Conservation (phyloP, 176 grass and related monocot species). For the Oryza rufipogon region DNA sequence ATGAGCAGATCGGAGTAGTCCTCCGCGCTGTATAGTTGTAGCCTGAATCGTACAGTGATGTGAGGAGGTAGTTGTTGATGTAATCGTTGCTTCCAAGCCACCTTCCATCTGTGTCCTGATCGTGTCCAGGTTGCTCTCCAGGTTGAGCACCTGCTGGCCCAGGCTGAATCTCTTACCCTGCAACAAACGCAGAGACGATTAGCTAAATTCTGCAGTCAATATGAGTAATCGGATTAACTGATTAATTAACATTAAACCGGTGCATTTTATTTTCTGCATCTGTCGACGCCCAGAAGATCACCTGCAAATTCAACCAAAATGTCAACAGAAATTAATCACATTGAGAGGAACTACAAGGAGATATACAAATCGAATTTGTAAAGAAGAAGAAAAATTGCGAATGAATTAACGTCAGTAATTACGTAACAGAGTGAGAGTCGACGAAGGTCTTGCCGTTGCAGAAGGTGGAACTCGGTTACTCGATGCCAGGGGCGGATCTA, state of each 20-base stretch:
- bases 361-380: too few relatives aligned
- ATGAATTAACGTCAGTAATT: not conserved
- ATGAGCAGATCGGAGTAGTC: conserved; percentile 49
- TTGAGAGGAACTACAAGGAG: too few relatives aligned
- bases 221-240: too few relatives aligned
- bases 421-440: conserved; percentile 3
- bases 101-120: conserved; percentile 21
- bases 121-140: conserved; percentile 39
- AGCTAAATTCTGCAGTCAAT: not conserved
- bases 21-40: conserved; percentile 28
- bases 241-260: too few relatives aligned
- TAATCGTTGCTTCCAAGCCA: conserved; percentile 54
- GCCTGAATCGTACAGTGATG: conserved; percentile 44
- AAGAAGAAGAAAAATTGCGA: too few relatives aligned
- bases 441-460: conserved; percentile 11
- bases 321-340: not conserved
- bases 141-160: conserved; percentile 52
- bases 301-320: conserved; percentile 29
- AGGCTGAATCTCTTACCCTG: conserved; percentile 58
- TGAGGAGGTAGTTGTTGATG: conserved; percentile 46
- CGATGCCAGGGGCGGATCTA: too few relatives aligned
- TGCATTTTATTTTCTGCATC: too few relatives aligned
- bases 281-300: conserved; percentile 45
- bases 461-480: too few relatives aligned
- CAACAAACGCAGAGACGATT: not conserved